phyloP scores from a whole-genome alignment of 768 basidiomycete species.

The Podaxis sp. region DNA sequence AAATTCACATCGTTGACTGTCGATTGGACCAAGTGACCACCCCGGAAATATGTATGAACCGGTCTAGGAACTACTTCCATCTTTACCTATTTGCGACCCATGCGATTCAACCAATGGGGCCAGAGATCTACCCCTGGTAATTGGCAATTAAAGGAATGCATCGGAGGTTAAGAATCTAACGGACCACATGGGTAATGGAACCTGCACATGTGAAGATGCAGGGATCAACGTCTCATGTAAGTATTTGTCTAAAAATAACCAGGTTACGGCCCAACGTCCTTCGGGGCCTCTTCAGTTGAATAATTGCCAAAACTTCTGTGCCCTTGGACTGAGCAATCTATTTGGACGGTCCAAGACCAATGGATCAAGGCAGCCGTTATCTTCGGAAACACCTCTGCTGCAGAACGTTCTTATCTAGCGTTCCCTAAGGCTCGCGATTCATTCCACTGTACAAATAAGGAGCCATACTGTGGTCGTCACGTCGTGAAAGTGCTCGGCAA shows the following conservation, averaged over 20 bases:
- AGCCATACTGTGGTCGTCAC: no score
- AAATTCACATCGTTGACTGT: not conserved
- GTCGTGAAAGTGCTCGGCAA: no score
- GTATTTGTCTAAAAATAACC: not conserved
- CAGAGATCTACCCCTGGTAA: not conserved
- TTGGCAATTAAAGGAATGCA: not conserved
- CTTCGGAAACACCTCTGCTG: no score
- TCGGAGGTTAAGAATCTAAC: not conserved
- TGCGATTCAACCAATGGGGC: not conserved
- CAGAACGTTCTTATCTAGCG: no score
- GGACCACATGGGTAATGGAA: conserved; percentile 10
- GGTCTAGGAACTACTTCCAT: not conserved
- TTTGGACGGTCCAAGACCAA: no score
- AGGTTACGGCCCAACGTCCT: not conserved
- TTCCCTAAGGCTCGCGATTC: no score
- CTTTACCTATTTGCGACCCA: not conserved
- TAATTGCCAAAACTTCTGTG: no score
- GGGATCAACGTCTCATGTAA: conserved; percentile 6
- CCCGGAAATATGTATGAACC: not conserved
- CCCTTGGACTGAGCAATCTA: no score
- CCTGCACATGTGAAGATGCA: conserved; percentile 4
- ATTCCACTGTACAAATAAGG: no score
- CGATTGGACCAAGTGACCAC: conserved; percentile 5
- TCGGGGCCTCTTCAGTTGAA: no score
- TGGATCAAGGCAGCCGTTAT: no score